Percentiles rank a stretch among this genome's conserved stretches.
These are phyloP conservation scores for Venturia pyrina DNA, from an alignment of 2,329 filamentous ascomycete species.

Conservation along the genomic window DNA sequence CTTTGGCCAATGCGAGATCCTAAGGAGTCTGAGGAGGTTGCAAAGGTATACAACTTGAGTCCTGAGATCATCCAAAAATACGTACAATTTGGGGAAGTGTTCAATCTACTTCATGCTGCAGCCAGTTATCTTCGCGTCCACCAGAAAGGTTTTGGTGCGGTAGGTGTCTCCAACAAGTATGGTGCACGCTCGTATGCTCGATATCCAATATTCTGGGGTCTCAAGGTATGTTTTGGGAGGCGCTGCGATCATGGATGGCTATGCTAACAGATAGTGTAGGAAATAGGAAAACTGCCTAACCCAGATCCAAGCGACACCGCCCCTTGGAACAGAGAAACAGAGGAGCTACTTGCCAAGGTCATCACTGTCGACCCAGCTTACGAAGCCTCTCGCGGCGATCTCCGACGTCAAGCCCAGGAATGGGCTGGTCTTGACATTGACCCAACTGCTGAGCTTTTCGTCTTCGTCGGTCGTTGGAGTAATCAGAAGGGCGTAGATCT, in stretches of 20 bases:
- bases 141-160: constrained; percentile 57
- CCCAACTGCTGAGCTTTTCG: constrained; percentile 53
- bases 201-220: constrained; percentile 60
- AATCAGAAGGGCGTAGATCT: constrained; percentile 61
- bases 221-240: constrained; percentile 27
- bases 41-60: constrained; percentile 53
- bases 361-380: constrained; percentile 40
- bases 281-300: constrained; percentile 54
- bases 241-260: neutral
- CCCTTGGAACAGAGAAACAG: constrained; percentile 46
- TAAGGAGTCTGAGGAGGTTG: constrained; percentile 53
- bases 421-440: constrained; percentile 56
- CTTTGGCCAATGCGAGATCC: constrained; percentile 57
- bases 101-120: constrained; percentile 57
- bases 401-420: constrained; percentile 53
- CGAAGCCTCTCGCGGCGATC: constrained; percentile 42
- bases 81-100: constrained; percentile 58
- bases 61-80: constrained; percentile 48
- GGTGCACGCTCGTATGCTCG: constrained; percentile 58
- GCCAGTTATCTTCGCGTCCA: constrained; percentile 56
- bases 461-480: constrained; percentile 60
- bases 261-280: constrained; percentile 17
- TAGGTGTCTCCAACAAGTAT: constrained; percentile 59
- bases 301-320: constrained; percentile 56
- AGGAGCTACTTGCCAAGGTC: constrained; percentile 32